Base-by-base conservation (phyloP, 2,329 filamentous ascomycete species). In the Lasiodiplodia citricola region DNA sequence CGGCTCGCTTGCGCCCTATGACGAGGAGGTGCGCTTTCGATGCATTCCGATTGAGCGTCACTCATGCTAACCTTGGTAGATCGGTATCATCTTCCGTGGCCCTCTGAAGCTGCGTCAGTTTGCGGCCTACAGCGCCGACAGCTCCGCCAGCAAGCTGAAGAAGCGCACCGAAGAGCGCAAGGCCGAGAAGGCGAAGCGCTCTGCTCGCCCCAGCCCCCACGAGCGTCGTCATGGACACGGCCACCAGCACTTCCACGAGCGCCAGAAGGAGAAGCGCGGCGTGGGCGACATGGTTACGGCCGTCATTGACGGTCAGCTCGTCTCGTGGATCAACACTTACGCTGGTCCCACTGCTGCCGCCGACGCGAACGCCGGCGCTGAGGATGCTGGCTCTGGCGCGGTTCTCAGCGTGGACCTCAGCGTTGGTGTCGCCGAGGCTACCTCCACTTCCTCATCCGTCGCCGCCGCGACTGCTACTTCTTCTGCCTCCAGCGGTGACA, bases 1-100 rank as follows among this genome's bases (percentile, higher is more conserved):
- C 13, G 91, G 91, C 16, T 82, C 86, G 51, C 81, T 92, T 64
- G 86, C 90, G 35, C 91, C 92, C 7, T 83, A 93, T 41, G 85
- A 91, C 70, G 88, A 91, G 76, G 91, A 91, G 81, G 91, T 93
- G 81, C 79, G 87, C 78, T 10, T n/a, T 38, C 18, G 28, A 38
- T 47, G 31, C 44, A 56, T 23, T 16, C 35, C 23, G 3, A 18
- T 18, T 14, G 35, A 31, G 23, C 28, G 38, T 16, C 37, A 58
- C 31, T 10, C 37, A 69, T 44, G 70, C 50, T 23, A 25, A n/a
- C 21, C 52, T 37, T 28, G 35, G 0, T 70, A 93, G 91, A 83
- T 94, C 37, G 92, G 91, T 1, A 79, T 92, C 70, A 90, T 93
- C 77, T 84, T 94, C 75, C 89, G 91, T 72, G 92, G 92, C 3